Percentiles rank a stretch among this genome's conserved stretches.
Conservation (phyloP, 1,284 basidiomycete species). For the Tylopilus sp. region DNA sequence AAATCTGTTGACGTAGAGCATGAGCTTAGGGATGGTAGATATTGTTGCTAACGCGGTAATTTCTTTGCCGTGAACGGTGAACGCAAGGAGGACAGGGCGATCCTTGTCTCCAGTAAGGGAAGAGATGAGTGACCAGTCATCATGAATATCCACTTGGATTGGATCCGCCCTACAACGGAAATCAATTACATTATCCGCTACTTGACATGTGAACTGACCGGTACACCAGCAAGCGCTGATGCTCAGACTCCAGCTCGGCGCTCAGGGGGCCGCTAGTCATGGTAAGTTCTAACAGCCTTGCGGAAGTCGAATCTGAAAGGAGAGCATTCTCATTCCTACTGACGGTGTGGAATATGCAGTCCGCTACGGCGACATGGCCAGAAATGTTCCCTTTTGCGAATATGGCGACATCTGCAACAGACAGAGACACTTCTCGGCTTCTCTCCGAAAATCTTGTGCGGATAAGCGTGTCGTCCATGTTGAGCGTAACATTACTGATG, state of each 20-base stretch:
- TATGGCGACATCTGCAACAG: conserved; percentile 60
- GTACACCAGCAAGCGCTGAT: conserved; percentile 72
- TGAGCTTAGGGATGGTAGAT: conserved; percentile 66
- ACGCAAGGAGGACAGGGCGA: conserved; percentile 67
- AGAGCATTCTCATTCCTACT: conserved; percentile 46
- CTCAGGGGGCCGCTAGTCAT: conserved; percentile 72
- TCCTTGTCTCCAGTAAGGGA: conserved; percentile 40
- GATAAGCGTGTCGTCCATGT: conserved; percentile 56
- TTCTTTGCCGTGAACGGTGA: conserved; percentile 69
- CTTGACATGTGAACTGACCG: conserved; percentile 46
- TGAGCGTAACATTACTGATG: conserved; percentile 60
- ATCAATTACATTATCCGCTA: neutral
- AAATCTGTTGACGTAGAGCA: conserved; percentile 70
- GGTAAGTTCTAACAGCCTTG: conserved; percentile 64
- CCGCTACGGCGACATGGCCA: conserved; percentile 62
- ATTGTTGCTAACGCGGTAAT: conserved; percentile 70
- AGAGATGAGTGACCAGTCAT: conserved; percentile 71
- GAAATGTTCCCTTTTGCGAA: conserved; percentile 71
- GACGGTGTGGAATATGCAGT: conserved; percentile 72
- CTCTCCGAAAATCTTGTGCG: conserved; percentile 57
- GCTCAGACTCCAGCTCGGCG: conserved; percentile 69
- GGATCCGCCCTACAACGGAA: conserved; percentile 63
- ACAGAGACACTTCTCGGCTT: conserved; percentile 59
- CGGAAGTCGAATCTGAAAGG: conserved; percentile 33
- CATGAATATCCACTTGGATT: conserved; percentile 66